phyloP scores from a whole-genome alignment of 2,329 filamentous ascomycete species.

The Fusarium sp. region DNA sequence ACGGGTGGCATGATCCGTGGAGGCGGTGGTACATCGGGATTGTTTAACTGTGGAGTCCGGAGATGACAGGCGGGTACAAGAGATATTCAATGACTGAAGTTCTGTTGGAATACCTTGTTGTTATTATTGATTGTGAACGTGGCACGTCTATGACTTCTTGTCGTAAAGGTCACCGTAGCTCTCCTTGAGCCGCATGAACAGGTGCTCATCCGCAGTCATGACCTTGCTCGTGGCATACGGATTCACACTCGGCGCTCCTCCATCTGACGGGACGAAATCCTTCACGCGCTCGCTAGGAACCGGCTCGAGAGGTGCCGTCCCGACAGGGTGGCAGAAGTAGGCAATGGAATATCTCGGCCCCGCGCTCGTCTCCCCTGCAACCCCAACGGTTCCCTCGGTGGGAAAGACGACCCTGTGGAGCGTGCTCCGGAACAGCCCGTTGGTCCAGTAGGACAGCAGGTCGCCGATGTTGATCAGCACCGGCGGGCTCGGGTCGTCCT shows the following conservation, averaged over 20 bases:
- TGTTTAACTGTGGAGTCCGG: slow-evolving; percentile 42
- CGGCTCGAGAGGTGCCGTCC: slow-evolving; percentile 61
- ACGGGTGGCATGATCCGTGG: slow-evolving; percentile 54
- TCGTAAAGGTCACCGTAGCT: slow-evolving; percentile 68
- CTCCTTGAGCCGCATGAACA: slow-evolving; percentile 68
- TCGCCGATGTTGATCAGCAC: slow-evolving; percentile 83
- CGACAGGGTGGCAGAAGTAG: slow-evolving; percentile 74
- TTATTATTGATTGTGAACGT: neutral
- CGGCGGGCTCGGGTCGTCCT: slow-evolving; percentile 70
- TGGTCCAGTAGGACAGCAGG: slow-evolving; percentile 86
- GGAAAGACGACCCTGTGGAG: slow-evolving; percentile 88
- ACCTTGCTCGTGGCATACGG: slow-evolving; percentile 64
- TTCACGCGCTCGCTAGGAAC: slow-evolving; percentile 70
- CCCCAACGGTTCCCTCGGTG: slow-evolving; percentile 27
- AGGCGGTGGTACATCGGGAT: slow-evolving; percentile 57
- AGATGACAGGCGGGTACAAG: neutral
- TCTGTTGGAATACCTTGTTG: neutral
- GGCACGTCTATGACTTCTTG: slow-evolving; percentile 44
- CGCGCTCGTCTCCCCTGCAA: slow-evolving; percentile 57
- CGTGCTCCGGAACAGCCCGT: slow-evolving; percentile 85
- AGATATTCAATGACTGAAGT: neutral
- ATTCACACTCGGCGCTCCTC: slow-evolving; percentile 50
- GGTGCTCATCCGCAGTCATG: slow-evolving; percentile 72
- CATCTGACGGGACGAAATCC: slow-evolving; percentile 50
- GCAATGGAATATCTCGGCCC: slow-evolving; percentile 73